Evolutionary conservation across 176 grass and related monocot species (phyloP), one percentile per base, ranked within the genome.

Genomic region (Rhynchospora tenuis): DNA sequence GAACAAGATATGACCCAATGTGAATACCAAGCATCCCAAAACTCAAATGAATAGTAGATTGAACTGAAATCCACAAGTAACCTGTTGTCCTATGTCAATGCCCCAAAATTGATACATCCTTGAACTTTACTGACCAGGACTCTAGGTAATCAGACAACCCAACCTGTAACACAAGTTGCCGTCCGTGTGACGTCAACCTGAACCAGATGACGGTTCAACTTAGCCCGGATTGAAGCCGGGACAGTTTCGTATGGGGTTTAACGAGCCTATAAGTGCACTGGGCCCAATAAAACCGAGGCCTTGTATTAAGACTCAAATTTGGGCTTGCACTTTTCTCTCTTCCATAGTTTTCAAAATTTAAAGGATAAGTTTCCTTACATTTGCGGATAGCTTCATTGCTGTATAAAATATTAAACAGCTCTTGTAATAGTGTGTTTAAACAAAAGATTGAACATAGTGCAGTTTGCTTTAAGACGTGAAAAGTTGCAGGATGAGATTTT

Each of bases 401-500:
- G 5, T 33, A 62, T 57, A 33, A 81, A 23, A 63, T 44, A 62
- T 81, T 17, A 63, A 61, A 62, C 29, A 24, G 13, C 2, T 45
- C 57, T 23, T 81, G 22, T 11, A 74, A 27, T 50, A 50, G 20
- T 63, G 28, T 81, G 13, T 33, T 43, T 61, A 60, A 61, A 60
- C 14, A 61, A 33, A 60, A 28, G 48, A 12, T 76, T 55, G 10
- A 24, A 14, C n/a, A 13, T 52, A 81, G 78, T 81, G 78, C 59
- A 46, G 3, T 22, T 20, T 68, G 0, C 80, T 82, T 62, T 64
- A 65, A 82, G 10, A 45, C 20, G 6, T 67, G 23, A 61, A 81
- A 82, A 82, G 78, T 57, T 47, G 60, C 20, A 82, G 17, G 68
- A 65, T 29, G 59, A 68, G 15, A 17, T 38, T 65, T 81, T 65